Base-by-base conservation (phyloP, 768 basidiomycete genomes). In the Auriscalpium orientale region DNA sequence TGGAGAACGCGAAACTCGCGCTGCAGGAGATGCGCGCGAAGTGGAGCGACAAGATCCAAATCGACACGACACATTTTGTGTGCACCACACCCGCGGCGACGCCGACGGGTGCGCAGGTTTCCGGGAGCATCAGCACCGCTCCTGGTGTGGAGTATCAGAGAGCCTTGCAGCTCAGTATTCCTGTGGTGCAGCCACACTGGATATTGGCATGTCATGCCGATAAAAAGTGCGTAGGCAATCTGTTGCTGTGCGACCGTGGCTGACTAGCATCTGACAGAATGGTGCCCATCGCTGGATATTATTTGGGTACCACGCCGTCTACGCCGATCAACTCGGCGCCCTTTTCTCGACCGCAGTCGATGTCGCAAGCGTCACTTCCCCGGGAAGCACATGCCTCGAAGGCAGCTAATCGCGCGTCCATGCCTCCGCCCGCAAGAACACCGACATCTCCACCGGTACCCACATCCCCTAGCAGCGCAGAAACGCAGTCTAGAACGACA, bases 1-100 rank as follows among this genome's bases (percentile, higher is more conserved):
- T 95, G 55, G 87, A 90, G 65, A 85, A 93, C 58, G 85, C 88
- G 35, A 91, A 91, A 69, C 68, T 82, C 54, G 91, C 92, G 8
- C 71, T 99, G 53, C 68, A 78, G 47, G 85, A 89, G 64, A 97
- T 98, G 89, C 80, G 79, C 44, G 95, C 91, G 0, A 87, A 87
- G 61, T 94, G 88, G 86, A 90, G 85, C 64, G 88, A 95, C 61
- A 88, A 84, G 65, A 94, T 99, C 43, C 91, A 95, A 73, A 95
- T 98, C 56, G 95, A 99, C 67, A 98, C 95, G 10, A 98, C 95
- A 0, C 95, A 99, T 70, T 99, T 97, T 62, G 94, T 98, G 44
- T 95, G 94, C 67, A 95, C 93, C 16, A 92, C 89, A 0, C 92
- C 94, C 3, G 87, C 85, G 1, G 79, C 83, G 10, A 85, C 83